These are phyloP conservation scores for Pythium utonaiense DNA, from an alignment of 352 stramenopile species.

Conservation along the genomic window DNA sequence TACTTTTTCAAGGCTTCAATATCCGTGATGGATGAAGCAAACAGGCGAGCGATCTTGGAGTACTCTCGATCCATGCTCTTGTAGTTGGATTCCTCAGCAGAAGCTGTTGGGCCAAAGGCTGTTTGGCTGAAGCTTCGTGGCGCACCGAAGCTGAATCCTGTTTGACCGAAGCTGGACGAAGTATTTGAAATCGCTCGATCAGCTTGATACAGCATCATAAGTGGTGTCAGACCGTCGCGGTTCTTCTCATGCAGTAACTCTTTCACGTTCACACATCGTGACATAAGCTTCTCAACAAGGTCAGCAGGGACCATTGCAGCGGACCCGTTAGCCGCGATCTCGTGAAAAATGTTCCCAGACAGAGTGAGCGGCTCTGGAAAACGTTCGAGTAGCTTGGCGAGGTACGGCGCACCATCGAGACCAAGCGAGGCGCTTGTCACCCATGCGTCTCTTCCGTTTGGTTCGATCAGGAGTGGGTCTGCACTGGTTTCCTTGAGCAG, in stretches of 20 bases:
- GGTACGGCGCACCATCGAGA: conserved; percentile 30
- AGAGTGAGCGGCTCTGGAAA: conserved; percentile 11
- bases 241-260: conserved; percentile 46
- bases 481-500: conserved; percentile 38
- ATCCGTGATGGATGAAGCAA: not conserved
- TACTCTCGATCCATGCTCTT: not conserved
- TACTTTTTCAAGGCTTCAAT: conserved; percentile 16
- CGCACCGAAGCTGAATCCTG: no score
- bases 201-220: conserved; percentile 40
- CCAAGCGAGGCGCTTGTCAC: conserved; percentile 40
- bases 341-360: conserved; percentile 59
- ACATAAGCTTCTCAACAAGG: conserved; percentile 36
- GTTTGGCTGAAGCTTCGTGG: no score
- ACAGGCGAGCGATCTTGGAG: conserved; percentile 8
- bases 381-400: conserved; percentile 45
- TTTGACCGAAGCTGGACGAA: no score
- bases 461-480: conserved; percentile 27
- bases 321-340: conserved; percentile 26
- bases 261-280: conserved; percentile 24
- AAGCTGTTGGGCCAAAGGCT: not conserved
- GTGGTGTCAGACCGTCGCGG: conserved; percentile 32
- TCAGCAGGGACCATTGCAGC: conserved; percentile 16
- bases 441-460: conserved; percentile 50
- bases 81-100: not conserved
- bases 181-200: conserved; percentile 21